phyloP scores from a whole-genome alignment of 371 early-diverging fungal genomes.

The Circinella umbellata region DNA sequence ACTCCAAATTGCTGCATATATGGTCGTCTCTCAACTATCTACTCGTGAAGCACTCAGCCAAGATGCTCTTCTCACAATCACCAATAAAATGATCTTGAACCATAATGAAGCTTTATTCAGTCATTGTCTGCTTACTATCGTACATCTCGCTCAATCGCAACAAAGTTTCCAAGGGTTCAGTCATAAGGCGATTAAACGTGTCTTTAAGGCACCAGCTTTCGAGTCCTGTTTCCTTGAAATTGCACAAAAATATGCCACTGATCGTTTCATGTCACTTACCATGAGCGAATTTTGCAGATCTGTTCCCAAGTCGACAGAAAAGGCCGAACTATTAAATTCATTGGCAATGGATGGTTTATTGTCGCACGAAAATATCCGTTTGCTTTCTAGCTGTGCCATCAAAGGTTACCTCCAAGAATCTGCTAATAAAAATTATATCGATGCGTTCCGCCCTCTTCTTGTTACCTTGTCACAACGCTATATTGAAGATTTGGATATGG shows the following conservation, averaged over 20 bases:
- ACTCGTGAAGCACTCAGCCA: slow-evolving; percentile 52
- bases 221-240: slow-evolving; percentile 44
- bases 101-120: slow-evolving; percentile 34
- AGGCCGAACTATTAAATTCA: slow-evolving; percentile 42
- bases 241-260: slow-evolving; percentile 57
- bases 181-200: slow-evolving; percentile 38
- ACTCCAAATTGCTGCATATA: slow-evolving; percentile 66
- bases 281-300: slow-evolving; percentile 35
- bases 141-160: slow-evolving; percentile 73
- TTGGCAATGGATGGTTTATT: slow-evolving; percentile 48
- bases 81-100: slow-evolving; percentile 48
- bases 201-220: slow-evolving; percentile 39
- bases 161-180: slow-evolving; percentile 51
- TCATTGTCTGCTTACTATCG: slow-evolving; percentile 60
- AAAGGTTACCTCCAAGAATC: slow-evolving; percentile 45
- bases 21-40: slow-evolving; percentile 72
- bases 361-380: slow-evolving; percentile 46
- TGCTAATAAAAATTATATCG: slow-evolving; percentile 25
- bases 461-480: slow-evolving; percentile 60
- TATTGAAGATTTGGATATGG: slow-evolving; percentile 58
- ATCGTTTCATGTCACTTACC: slow-evolving; percentile 54
- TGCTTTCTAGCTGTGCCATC: slow-evolving; percentile 45
- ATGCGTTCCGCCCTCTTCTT: slow-evolving; percentile 41
- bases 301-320: slow-evolving; percentile 25
- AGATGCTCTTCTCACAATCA: slow-evolving; percentile 54